Evolutionary conservation across 192 early-diverging fungal genomes (phyloP).

Genomic region (Gigaspora rosea): DNA sequence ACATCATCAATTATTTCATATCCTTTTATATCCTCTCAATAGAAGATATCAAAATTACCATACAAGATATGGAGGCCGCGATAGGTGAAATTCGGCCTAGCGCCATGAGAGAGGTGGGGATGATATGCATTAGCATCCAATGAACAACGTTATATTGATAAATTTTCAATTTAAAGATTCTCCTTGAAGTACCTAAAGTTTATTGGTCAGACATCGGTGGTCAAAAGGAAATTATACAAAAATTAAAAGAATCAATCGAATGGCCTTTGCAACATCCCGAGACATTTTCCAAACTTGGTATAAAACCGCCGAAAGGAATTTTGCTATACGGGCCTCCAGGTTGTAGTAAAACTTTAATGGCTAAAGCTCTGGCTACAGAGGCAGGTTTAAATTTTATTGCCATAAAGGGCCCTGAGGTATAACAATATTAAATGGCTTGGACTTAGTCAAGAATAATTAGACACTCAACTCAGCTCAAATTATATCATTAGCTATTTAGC

Average conservation of each 20-base stretch:
- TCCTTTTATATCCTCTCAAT: too few relatives aligned
- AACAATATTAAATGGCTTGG: neutral
- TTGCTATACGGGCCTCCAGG: constrained; percentile 98
- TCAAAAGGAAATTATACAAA: constrained; percentile 86
- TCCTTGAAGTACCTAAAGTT: constrained; percentile 92
- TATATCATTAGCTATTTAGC: constrained; percentile 76
- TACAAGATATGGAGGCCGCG: constrained; percentile 60
- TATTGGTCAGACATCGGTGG: constrained; percentile 95
- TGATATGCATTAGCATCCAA: neutral
- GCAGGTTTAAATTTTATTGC: constrained; percentile 96
- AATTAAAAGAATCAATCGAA: constrained; percentile 92
- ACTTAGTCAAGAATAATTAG: neutral
- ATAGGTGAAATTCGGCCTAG: constrained; percentile 68
- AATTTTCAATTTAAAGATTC: constrained; percentile 48
- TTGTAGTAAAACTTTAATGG: constrained; percentile 96
- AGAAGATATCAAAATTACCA: constrained; percentile 47
- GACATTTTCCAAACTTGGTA: constrained; percentile 84
- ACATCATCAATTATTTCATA: too few relatives aligned
- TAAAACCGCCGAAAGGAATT: constrained; percentile 95
- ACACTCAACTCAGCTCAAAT: neutral
- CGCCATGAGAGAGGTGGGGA: constrained; percentile 76
- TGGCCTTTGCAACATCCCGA: constrained; percentile 98
- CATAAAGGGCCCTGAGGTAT: constrained; percentile 95
- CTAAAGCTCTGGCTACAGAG: constrained; percentile 96
- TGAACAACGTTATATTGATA: neutral